These are phyloP conservation scores for Mortierella sp. DNA, from an alignment of 371 early-diverging fungal genomes.

Conservation along the genomic window DNA sequence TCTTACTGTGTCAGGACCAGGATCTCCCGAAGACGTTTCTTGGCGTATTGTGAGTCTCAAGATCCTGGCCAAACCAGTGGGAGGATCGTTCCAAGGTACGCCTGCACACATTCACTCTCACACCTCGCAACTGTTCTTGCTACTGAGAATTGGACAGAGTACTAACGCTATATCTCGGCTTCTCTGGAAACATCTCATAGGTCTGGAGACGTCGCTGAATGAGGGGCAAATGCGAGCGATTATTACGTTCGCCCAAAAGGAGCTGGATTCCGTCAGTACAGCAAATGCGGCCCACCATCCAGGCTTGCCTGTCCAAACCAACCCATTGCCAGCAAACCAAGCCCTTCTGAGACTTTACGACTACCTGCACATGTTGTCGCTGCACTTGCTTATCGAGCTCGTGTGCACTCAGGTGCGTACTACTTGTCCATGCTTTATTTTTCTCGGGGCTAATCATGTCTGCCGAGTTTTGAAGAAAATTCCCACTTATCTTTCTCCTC, in stretches of 20 bases:
- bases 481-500: no score
- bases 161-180: background rate
- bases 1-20: slow-evolving; percentile 70
- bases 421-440: background rate
- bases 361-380: slow-evolving; percentile 75
- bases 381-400: slow-evolving; percentile 76
- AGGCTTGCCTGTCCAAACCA: background rate
- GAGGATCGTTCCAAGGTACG: slow-evolving; percentile 54
- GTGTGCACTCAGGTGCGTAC: slow-evolving; percentile 67
- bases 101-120: background rate
- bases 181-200: slow-evolving; percentile 39
- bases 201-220: slow-evolving; percentile 66
- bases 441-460: background rate
- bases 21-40: slow-evolving; percentile 56
- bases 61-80: slow-evolving; percentile 62
- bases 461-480: background rate
- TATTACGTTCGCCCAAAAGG: slow-evolving; percentile 64
- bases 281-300: slow-evolving; percentile 12
- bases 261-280: slow-evolving; percentile 58
- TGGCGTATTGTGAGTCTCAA: slow-evolving; percentile 74
- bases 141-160: background rate
- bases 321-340: slow-evolving; percentile 31
- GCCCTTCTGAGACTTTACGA: slow-evolving; percentile 76
- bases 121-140: background rate
- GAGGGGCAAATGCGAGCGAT: slow-evolving; percentile 66